Conservation (phyloP, 1,139 yeast genomes). For the Meyerozyma guilliermondii region DNA sequence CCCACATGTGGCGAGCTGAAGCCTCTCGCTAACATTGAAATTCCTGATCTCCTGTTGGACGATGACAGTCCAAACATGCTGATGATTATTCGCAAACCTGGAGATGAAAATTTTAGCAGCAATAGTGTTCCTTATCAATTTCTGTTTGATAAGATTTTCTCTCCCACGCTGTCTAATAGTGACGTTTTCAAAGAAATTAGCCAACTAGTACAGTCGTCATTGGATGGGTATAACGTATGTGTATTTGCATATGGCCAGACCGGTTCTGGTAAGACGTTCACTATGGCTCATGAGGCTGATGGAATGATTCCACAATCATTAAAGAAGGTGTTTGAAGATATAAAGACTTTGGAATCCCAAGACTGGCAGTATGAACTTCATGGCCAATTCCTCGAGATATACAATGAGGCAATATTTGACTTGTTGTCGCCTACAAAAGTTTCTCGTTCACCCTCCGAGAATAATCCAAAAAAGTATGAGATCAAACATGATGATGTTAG, state of each 20-base stretch:
- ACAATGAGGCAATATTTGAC: not conserved
- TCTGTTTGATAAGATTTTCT: slow-evolving; percentile 76
- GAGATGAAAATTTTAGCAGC: slow-evolving; percentile 19
- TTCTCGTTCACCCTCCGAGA: slow-evolving; percentile 9
- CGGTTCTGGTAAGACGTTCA: slow-evolving; percentile 92
- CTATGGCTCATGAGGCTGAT: slow-evolving; percentile 70
- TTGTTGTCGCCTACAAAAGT: slow-evolving; percentile 23
- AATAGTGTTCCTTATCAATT: slow-evolving; percentile 36
- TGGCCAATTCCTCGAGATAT: slow-evolving; percentile 73
- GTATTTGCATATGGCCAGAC: slow-evolving; percentile 98
- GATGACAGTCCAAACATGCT: slow-evolving; percentile 46
- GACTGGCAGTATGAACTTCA: slow-evolving; percentile 65
- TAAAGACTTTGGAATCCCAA: slow-evolving; percentile 40
- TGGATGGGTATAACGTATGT: slow-evolving; percentile 90
- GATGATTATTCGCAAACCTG: slow-evolving; percentile 9
- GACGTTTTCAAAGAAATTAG: slow-evolving; percentile 80
- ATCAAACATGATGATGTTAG: slow-evolving; percentile 64
- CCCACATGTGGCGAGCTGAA: slow-evolving; percentile 37
- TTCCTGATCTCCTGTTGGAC: slow-evolving; percentile 45
- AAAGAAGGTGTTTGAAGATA: slow-evolving; percentile 62
- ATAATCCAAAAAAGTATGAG: slow-evolving; percentile 45
- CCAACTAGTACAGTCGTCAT: slow-evolving; percentile 80
- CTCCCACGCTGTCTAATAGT: slow-evolving; percentile 45
- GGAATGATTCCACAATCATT: slow-evolving; percentile 87
- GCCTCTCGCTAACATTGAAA: slow-evolving; percentile 31